Conservation (phyloP, 345 rosid genomes). For the Eucalyptus lansdowneana region DNA sequence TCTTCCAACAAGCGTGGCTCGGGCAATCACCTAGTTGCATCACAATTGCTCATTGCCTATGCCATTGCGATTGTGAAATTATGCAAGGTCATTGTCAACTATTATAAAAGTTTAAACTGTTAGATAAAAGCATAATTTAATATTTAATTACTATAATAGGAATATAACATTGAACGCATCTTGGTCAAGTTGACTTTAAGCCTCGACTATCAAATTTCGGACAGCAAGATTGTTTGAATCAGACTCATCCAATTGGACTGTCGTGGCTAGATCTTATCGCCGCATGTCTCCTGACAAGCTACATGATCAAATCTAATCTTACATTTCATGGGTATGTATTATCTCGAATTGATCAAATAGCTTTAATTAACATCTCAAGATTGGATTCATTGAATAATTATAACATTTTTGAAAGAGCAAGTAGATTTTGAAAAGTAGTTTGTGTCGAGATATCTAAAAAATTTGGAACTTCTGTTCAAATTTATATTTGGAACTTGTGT, state of each 20-base stretch:
- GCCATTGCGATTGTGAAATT: not conserved
- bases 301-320: not conserved
- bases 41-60: slow-evolving; percentile 49
- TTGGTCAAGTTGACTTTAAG: slow-evolving; percentile 38
- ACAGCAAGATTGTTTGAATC: slow-evolving; percentile 37
- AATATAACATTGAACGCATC: slow-evolving; percentile 35
- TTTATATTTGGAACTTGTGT: too few species aligned
- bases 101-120: too few species aligned
- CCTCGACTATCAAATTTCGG: slow-evolving; percentile 49
- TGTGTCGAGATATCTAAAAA: not conserved
- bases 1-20: slow-evolving; percentile 64
- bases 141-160: not conserved
- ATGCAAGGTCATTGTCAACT: too few species aligned
- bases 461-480: not conserved
- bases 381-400: not conserved
- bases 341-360: not conserved
- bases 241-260: slow-evolving; percentile 51
- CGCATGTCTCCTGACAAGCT: slow-evolving; percentile 57
- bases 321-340: not conserved
- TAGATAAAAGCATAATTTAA: too few species aligned
- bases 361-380: not conserved
- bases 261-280: slow-evolving; percentile 47
- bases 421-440: not conserved
- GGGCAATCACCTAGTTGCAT: slow-evolving; percentile 57
- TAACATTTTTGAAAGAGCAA: not conserved